A percentile compares a stretch with the other conserved stretches of the same genome.
These are phyloP conservation scores for Candida andamanensis DNA, from an alignment of 805 yeast genomes.

Conservation along the genomic window DNA sequence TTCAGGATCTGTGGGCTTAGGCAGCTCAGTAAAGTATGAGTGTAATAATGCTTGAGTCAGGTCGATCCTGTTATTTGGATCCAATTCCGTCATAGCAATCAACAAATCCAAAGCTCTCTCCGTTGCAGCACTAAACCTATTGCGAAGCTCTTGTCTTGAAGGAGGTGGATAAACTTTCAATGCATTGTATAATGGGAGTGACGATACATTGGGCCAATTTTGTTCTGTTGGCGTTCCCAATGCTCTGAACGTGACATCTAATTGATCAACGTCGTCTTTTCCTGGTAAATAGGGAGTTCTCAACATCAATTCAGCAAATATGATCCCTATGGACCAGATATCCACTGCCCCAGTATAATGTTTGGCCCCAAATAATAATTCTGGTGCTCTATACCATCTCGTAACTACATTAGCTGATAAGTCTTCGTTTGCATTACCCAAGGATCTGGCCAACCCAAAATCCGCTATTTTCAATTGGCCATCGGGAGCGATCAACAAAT, in stretches of 20 bases:
- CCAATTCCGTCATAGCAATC: constrained; percentile 66
- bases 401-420: constrained; percentile 94
- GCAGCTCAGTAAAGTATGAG: constrained; percentile 66
- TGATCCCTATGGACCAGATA: constrained; percentile 47
- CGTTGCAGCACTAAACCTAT: constrained; percentile 85
- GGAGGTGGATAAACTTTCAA: constrained; percentile 80
- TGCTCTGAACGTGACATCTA: constrained; percentile 91
- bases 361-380: constrained; percentile 80
- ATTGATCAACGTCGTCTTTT: constrained; percentile 80
- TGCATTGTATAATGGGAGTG: constrained; percentile 71
- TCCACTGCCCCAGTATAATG: constrained; percentile 75
- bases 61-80: constrained; percentile 70
- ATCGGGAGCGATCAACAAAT: constrained; percentile 76
- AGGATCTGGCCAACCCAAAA: constrained; percentile 89
- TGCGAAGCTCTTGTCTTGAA: constrained; percentile 69
- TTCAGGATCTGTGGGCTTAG: constrained; percentile 66
- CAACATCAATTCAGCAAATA: constrained; percentile 93
- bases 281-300: constrained; percentile 96
- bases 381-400: constrained; percentile 96
- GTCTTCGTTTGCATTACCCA: constrained; percentile 67
- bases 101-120: constrained; percentile 75
- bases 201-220: constrained; percentile 85
- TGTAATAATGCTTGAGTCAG: constrained; percentile 60
- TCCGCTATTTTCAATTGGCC: constrained; percentile 93
- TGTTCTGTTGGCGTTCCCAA: constrained; percentile 93